phyloP scores from a whole-genome alignment of 192 early-diverging fungal species.

The Gryganskiella cystojenkinii region DNA sequence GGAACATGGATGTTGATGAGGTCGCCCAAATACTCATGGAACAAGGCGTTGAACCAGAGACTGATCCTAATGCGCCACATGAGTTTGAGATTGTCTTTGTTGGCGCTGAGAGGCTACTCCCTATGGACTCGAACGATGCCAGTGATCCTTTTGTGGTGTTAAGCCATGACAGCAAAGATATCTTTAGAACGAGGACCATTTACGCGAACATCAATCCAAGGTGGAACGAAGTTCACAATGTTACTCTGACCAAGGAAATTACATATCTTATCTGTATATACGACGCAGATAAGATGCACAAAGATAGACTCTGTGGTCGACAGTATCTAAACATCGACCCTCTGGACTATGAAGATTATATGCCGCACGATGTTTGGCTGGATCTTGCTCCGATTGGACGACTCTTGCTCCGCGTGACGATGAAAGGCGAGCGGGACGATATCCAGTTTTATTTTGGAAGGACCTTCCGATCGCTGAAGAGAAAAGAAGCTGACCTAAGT shows the following conservation, averaged over 20 bases:
- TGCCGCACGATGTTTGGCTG: conserved; percentile 74
- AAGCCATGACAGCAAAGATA: conserved; percentile 55
- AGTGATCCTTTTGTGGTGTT: conserved; percentile 76
- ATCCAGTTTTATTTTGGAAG: conserved; percentile 87
- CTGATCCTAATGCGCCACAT: conserved; percentile 52
- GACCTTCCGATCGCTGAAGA: conserved; percentile 76
- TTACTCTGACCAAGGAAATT: conserved; percentile 62
- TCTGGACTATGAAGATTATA: conserved; percentile 65
- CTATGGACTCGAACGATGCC: conserved; percentile 68
- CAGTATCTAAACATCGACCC: conserved; percentile 70
- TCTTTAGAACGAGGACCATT: conserved; percentile 66
- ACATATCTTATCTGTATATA: conserved; percentile 56
- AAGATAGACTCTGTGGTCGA: conserved; percentile 69
- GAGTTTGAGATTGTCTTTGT: conserved; percentile 78
- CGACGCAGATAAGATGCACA: conserved; percentile 66
- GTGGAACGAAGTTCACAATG: conserved; percentile 84
- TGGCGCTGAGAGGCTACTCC: conserved; percentile 69
- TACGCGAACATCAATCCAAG: conserved; percentile 80
- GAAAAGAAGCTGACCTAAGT: conserved; percentile 75
- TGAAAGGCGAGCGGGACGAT: conserved; percentile 83
- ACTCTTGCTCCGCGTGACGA: conserved; percentile 74
- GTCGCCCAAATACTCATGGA: conserved; percentile 58
- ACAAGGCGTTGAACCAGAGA: conserved; percentile 16
- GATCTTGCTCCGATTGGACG: conserved; percentile 76
- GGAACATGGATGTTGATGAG: conserved; percentile 67